These are phyloP conservation scores for Capronia americana DNA, from an alignment of 2,329 filamentous ascomycete genomes.

Conservation along the genomic window DNA sequence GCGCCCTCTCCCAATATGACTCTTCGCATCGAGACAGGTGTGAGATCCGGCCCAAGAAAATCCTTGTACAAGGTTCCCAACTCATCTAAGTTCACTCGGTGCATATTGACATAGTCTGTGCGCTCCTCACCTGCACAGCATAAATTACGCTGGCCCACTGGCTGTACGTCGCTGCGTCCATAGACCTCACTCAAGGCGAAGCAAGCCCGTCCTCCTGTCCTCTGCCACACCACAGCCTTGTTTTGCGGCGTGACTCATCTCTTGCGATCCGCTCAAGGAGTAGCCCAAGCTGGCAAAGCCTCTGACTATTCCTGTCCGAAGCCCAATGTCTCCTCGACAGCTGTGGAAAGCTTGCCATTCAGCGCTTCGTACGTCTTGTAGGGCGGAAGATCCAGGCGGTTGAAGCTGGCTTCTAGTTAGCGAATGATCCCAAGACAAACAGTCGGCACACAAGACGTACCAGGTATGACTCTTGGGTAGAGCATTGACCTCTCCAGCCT, in stretches of 20 bases:
- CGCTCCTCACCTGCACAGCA: not conserved
- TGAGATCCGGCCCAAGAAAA: not conserved
- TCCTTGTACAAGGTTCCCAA: not conserved
- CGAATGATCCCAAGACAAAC: constrained; percentile 26
- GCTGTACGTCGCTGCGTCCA: not conserved
- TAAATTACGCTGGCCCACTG: not conserved
- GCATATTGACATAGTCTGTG: not conserved
- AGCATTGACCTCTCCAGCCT: constrained; percentile 88
- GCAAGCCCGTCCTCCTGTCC: not conserved
- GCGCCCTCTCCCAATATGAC: not conserved
- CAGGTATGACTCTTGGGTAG: constrained; percentile 97
- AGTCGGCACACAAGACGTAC: constrained; percentile 61
- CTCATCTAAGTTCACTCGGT: not conserved
- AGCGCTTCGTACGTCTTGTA: constrained; percentile 89
- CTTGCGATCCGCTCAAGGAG: not conserved
- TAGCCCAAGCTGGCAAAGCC: not conserved
- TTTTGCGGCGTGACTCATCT: not conserved
- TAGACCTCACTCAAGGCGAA: not conserved
- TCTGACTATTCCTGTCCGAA: constrained; percentile 88
- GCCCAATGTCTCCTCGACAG: constrained; percentile 97
- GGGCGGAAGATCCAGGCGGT: constrained; percentile 90
- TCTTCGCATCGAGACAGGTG: not conserved
- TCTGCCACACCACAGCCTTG: not conserved
- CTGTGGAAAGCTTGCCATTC: constrained; percentile 89
- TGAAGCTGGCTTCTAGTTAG: constrained; percentile 71